Percentiles rank a stretch among this genome's conserved stretches.
Evolutionary conservation across 768 basidiomycete species (phyloP).

Genomic region (Suillus sp.): DNA sequence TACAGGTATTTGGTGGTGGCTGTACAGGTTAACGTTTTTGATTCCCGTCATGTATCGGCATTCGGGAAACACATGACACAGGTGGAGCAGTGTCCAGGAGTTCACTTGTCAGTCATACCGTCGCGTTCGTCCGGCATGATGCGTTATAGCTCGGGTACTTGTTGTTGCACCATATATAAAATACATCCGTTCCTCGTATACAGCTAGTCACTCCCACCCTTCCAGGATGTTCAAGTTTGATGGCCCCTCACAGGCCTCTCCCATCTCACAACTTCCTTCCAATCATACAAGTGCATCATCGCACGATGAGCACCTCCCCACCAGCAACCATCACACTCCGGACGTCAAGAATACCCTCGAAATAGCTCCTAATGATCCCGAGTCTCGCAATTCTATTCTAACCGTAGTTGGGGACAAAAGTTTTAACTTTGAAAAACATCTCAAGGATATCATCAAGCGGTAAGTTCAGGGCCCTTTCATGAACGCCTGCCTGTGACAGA

Average conservation of each 20-base stretch:
- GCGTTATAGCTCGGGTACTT: not conserved
- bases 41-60: not conserved
- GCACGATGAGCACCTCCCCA: not conserved
- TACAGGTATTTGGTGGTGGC: not conserved
- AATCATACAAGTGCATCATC: not conserved
- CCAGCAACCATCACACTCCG: too few relatives aligned
- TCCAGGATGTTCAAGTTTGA: not conserved
- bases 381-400: not conserved
- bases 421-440: conserved; percentile 17
- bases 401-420: not conserved
- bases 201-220: too few relatives aligned
- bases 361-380: not conserved
- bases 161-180: not conserved
- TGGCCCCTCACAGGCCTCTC: not conserved
- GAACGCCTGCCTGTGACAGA: not conserved
- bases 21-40: not conserved
- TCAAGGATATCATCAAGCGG: conserved; percentile 20
- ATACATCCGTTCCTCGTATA: not conserved
- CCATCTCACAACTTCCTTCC: not conserved
- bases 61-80: not conserved
- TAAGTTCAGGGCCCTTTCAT: conserved; percentile 14
- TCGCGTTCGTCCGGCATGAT: not conserved
- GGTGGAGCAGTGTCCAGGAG: not conserved
- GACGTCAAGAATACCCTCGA: too few relatives aligned
- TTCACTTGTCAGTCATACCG: not conserved